These are phyloP conservation scores for Aspergillus egyptiacus DNA, from an alignment of 495 filamentous ascomycete genomes.

Conservation along the genomic window DNA sequence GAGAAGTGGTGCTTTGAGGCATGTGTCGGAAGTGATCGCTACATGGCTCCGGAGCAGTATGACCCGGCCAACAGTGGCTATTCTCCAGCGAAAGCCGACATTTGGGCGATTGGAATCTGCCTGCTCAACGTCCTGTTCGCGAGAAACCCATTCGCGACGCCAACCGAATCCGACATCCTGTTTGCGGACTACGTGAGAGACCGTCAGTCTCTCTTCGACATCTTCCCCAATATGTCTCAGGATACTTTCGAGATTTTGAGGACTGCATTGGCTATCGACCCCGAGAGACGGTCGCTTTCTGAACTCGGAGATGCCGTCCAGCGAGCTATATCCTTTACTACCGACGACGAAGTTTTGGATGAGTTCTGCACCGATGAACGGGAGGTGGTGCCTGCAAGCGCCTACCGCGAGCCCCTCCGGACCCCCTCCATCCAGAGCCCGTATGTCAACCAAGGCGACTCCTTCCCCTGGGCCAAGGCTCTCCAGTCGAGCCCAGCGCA, in stretches of 20 bases:
- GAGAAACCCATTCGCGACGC: slow-evolving; percentile 86
- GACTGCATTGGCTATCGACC: slow-evolving; percentile 83
- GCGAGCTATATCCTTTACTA: slow-evolving; percentile 85
- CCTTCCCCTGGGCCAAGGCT: slow-evolving; percentile 96
- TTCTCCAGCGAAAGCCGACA: slow-evolving; percentile 86
- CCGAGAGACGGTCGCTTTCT: slow-evolving; percentile 75
- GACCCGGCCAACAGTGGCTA: slow-evolving; percentile 81
- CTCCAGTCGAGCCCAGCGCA: slow-evolving; percentile 71
- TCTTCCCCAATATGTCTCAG: slow-evolving; percentile 97
- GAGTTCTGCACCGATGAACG: slow-evolving; percentile 87
- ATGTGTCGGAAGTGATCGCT: slow-evolving; percentile 92
- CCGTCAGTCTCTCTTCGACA: slow-evolving; percentile 91
- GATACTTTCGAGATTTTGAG: slow-evolving; percentile 92
- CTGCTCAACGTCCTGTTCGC: slow-evolving; percentile 93
- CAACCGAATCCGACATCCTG: slow-evolving; percentile 77
- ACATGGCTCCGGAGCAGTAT: slow-evolving; percentile 98
- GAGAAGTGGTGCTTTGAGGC: slow-evolving; percentile 84
- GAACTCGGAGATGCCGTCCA: slow-evolving; percentile 69
- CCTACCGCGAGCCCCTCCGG: slow-evolving; percentile 90
- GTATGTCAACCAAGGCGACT: slow-evolving; percentile 65
- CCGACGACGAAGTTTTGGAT: slow-evolving; percentile 82
- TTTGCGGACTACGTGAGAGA: slow-evolving; percentile 90
- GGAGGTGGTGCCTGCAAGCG: slow-evolving; percentile 63
- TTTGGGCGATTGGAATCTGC: slow-evolving; percentile 96
- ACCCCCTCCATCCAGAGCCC: slow-evolving; percentile 93